Base-by-base conservation (phyloP, 2,329 filamentous ascomycete species). In the Septoria petroselini region DNA sequence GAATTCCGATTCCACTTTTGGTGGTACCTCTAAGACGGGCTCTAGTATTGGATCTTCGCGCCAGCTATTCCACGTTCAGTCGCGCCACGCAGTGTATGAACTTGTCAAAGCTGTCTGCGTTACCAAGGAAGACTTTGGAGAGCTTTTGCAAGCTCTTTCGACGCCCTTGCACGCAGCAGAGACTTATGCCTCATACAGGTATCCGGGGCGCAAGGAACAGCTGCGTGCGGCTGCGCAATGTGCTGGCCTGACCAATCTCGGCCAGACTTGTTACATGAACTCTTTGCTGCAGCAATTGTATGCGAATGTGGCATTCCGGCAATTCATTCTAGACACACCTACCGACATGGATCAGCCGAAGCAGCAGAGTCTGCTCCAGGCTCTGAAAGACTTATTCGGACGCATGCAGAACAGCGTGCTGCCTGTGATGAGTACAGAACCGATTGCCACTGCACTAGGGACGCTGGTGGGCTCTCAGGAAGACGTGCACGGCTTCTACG, bases 401-500 rank as follows among this genome's bases (percentile, higher is more conserved):
- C 80, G 81, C 55, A 86, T 98, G 82, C 91, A 98, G 69, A 84
- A 90, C 58, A 88, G 85, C 41, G 84, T 84, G 58, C 78, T 79
- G 29, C 86, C 85, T 58, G 85, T 76, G 51, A 78, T 91, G 15
- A 87, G 93, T 54, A 87, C 93, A 0, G 75, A 78, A 42, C 76
- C 76, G 1, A 83, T 94, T 55, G 86, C 93, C 11, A 76, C 77
- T 27, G 84, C 82, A 33, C 88, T 97, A 62, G 77, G 81, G 12
- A 94, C 98, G 55, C 90, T 97, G 67, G 84, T 94, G 19, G 82
- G 84, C 48, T 82, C 87, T 52, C 93, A 98, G 68, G 97, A 98
- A 88, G 93, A 98, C 65, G 93, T 96, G 4, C 93, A 97, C 60
- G 91, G 96, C 66, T 98, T 97, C 66, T 97, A 94, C 73, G 95